Percentiles rank a stretch among this genome's conserved stretches.
Evolutionary conservation across 1,139 yeast species (phyloP).

Genomic region (Saccharomyces hybrid): DNA sequence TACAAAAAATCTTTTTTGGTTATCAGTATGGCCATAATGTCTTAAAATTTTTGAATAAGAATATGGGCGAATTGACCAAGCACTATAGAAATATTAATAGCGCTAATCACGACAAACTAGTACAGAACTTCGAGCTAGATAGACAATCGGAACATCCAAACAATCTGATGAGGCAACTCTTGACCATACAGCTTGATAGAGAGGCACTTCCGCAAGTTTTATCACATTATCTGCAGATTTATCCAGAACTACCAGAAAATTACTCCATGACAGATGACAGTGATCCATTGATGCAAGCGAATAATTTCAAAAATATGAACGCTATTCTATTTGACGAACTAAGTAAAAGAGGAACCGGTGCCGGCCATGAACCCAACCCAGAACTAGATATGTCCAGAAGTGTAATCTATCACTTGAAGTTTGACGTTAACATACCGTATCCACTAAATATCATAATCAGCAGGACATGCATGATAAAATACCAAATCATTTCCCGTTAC

Average conservation of each 20-base stretch:
- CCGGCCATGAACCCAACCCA: not conserved
- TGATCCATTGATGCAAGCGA: constrained; percentile 12
- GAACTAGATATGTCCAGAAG: constrained; percentile 15
- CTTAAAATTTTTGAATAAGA: constrained; percentile 17
- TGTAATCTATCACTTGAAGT: constrained; percentile 52
- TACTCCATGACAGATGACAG: constrained; percentile 1
- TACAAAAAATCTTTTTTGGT: constrained; percentile 52
- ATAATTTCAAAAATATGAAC: constrained; percentile 20
- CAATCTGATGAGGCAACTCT: constrained; percentile 24
- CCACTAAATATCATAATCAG: constrained; percentile 75
- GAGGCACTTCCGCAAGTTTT: constrained; percentile 25
- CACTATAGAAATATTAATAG: constrained; percentile 9
- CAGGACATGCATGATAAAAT: constrained; percentile 65
- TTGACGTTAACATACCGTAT: constrained; percentile 70
- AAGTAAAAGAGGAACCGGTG: not conserved
- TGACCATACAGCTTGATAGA: constrained; percentile 29
- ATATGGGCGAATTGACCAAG: constrained; percentile 25
- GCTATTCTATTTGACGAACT: constrained; percentile 10
- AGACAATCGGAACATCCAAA: constrained; percentile 5
- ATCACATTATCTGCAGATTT: constrained; percentile 14
- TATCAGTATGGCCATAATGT: constrained; percentile 36
- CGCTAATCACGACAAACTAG: constrained; percentile 11
- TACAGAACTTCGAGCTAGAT: constrained; percentile 23
- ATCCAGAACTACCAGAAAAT: not conserved
- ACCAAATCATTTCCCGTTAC: constrained; percentile 73